These are phyloP conservation scores for Leavenworthia alabamica DNA, from an alignment of 345 rosid genomes.

Conservation along the genomic window DNA sequence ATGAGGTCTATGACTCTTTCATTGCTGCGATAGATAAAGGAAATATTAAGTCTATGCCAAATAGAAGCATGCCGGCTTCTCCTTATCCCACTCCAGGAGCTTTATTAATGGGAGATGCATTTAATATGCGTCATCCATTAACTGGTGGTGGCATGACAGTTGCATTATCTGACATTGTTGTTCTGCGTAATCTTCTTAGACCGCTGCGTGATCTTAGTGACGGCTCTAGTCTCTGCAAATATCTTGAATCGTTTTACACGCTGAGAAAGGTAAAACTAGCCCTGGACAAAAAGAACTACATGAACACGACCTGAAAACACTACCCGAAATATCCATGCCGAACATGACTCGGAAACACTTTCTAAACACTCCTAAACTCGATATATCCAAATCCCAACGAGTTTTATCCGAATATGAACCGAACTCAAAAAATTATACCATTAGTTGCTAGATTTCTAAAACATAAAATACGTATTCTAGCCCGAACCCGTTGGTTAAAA, in stretches of 20 bases:
- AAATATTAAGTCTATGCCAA: conserved; percentile 44
- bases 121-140: conserved; percentile 50
- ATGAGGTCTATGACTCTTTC: conserved; percentile 36
- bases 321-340: too few relatives aligned
- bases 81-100: conserved; percentile 47
- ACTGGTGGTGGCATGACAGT: conserved; percentile 53
- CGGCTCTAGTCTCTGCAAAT: conserved; percentile 39
- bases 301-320: too few relatives aligned
- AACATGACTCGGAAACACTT: too few relatives aligned
- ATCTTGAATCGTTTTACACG: conserved; percentile 47
- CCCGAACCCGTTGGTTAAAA: too few relatives aligned
- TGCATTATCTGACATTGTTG: conserved; percentile 45
- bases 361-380: too few relatives aligned
- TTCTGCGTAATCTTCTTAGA: conserved; percentile 40
- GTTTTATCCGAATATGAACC: too few relatives aligned
- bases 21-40: conserved; percentile 41
- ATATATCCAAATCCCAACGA: too few relatives aligned
- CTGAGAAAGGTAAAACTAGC: conserved; percentile 44
- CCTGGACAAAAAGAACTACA: too few relatives aligned
- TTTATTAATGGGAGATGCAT: conserved; percentile 46
- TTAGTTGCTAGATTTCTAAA: too few relatives aligned
- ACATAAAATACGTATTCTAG: too few relatives aligned
- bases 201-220: conserved; percentile 37
- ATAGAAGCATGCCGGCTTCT: conserved; percentile 49
- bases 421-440: too few relatives aligned